phyloP scores from a whole-genome alignment of 1,139 yeast species.

The Suhomyces bribrorum region DNA sequence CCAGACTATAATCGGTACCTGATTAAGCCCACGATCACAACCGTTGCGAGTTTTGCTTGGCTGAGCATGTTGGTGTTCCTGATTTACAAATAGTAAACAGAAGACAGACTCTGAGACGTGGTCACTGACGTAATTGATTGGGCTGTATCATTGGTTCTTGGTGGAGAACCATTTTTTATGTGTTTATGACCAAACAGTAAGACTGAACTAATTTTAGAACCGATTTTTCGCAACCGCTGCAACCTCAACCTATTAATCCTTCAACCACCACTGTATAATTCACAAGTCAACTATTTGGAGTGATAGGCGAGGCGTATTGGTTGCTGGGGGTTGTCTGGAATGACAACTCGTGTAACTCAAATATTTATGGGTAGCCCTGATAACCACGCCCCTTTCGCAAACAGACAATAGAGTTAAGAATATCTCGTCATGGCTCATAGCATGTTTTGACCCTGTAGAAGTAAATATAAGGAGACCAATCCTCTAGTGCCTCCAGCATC shows the following conservation, averaged over 20 bases:
- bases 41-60: background rate
- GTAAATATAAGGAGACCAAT: background rate
- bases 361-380: background rate
- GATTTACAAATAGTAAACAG: background rate
- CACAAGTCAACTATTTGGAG: no score
- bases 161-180: no score
- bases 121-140: no score
- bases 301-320: no score
- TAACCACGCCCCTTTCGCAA: background rate
- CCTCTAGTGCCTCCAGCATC: no score
- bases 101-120: background rate
- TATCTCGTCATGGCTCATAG: background rate
- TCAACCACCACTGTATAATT: no score
- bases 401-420: background rate
- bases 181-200: no score
- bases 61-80: background rate
- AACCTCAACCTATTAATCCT: no score
- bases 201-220: no score
- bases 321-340: no score
- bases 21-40: constrained; percentile 2
- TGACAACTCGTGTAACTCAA: background rate
- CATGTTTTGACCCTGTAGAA: background rate
- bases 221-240: no score
- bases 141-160: no score
- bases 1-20: background rate